Evolutionary conservation across 2,329 filamentous ascomycete genomes (phyloP).

Genomic region (Sordariomycetes sp.): DNA sequence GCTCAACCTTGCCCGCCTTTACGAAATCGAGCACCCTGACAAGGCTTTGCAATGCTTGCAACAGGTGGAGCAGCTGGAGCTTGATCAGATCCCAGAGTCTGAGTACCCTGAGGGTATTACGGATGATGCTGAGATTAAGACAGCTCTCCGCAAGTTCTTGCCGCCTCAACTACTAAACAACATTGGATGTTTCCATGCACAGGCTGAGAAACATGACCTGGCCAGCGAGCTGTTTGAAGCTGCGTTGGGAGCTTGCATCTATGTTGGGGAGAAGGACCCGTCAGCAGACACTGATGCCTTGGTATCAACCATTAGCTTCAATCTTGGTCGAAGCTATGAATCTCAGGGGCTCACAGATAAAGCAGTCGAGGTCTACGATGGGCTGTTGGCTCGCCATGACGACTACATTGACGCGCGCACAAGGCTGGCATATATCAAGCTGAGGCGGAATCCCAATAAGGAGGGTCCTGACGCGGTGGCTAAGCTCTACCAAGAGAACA

Average conservation of each 20-base stretch:
- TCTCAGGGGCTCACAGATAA: slow-evolving; percentile 71
- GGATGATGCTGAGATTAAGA: slow-evolving; percentile 51
- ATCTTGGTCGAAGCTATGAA: slow-evolving; percentile 89
- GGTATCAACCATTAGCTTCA: slow-evolving; percentile 94
- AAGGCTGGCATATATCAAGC: slow-evolving; percentile 80
- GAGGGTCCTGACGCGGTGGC: slow-evolving; percentile 80
- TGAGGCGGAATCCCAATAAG: slow-evolving; percentile 71
- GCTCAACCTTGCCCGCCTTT: slow-evolving; percentile 83
- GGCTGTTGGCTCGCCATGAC: slow-evolving; percentile 71
- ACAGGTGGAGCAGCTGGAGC: slow-evolving; percentile 84
- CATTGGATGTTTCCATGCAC: slow-evolving; percentile 91
- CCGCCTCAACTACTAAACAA: slow-evolving; percentile 94
- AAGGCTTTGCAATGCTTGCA: slow-evolving; percentile 87
- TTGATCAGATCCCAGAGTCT: slow-evolving; percentile 66
- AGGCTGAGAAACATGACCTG: slow-evolving; percentile 69
- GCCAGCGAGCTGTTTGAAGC: slow-evolving; percentile 86
- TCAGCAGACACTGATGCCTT: slow-evolving; percentile 80
- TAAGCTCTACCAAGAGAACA: slow-evolving; percentile 76
- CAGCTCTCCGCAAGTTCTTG: slow-evolving; percentile 63
- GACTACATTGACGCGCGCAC: slow-evolving; percentile 91
- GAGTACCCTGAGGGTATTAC: slow-evolving; percentile 48
- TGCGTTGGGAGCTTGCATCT: slow-evolving; percentile 81
- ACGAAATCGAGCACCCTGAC: slow-evolving; percentile 77
- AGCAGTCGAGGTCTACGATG: slow-evolving; percentile 82
- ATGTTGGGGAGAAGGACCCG: slow-evolving; percentile 66